phyloP scores from a whole-genome alignment of 495 filamentous ascomycete genomes.

The Paragyromitra xinjiangensis region DNA sequence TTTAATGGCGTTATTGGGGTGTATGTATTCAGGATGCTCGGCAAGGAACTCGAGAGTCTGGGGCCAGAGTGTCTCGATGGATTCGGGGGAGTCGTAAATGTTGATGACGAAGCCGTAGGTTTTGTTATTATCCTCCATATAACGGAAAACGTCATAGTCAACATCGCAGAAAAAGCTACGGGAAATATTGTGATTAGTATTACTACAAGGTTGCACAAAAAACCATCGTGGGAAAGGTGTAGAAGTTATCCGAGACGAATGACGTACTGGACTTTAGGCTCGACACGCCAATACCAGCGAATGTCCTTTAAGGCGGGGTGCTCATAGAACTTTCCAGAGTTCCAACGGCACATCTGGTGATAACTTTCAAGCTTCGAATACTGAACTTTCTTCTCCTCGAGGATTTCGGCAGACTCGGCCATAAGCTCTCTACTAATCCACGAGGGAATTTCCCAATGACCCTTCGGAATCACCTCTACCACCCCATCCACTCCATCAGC shows the following conservation, averaged over 20 bases:
- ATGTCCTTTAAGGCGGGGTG: slow-evolving; percentile 84
- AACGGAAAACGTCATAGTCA: slow-evolving; percentile 98
- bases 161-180: slow-evolving; percentile 91
- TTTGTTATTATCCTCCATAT: slow-evolving; percentile 96
- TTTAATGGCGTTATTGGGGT: slow-evolving; percentile 81
- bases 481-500: slow-evolving; percentile 15
- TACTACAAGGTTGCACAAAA: background rate
- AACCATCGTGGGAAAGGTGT: background rate
- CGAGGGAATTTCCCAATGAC: slow-evolving; percentile 89
- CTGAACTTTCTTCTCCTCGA: slow-evolving; percentile 85
- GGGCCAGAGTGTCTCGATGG: slow-evolving; percentile 91
- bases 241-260: background rate
- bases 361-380: slow-evolving; percentile 89
- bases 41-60: slow-evolving; percentile 88
- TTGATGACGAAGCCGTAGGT: slow-evolving; percentile 99
- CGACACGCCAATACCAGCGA: slow-evolving; percentile 98
- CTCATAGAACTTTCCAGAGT: slow-evolving; percentile 96
- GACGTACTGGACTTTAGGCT: slow-evolving; percentile 84
- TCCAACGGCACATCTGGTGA: slow-evolving; percentile 99
- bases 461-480: slow-evolving; percentile 83
- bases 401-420: slow-evolving; percentile 80
- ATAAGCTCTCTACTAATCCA: slow-evolving; percentile 93
- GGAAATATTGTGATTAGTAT: slow-evolving; percentile 9
- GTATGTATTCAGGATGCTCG: slow-evolving; percentile 81
- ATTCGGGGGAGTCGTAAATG: slow-evolving; percentile 88